Evolutionary conservation across 352 stramenopile genomes (phyloP).

Genomic region (Globisporangium irregulare): DNA sequence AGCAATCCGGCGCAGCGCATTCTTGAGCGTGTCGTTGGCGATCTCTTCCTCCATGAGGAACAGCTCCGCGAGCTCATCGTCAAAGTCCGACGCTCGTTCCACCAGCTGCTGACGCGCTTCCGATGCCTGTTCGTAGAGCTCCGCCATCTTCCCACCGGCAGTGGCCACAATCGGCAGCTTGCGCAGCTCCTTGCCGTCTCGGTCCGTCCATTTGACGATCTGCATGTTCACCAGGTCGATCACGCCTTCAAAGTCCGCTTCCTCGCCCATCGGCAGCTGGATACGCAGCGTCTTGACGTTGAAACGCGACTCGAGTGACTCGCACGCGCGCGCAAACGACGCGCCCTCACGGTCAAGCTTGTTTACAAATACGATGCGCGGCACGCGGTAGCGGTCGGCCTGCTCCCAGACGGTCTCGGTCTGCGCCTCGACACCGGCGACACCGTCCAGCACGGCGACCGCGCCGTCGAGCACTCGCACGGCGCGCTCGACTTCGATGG

Average conservation of each 20-base stretch:
- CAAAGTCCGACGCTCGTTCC: slow-evolving; percentile 60
- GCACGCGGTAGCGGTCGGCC: slow-evolving; percentile 71
- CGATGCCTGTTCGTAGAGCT: slow-evolving; percentile 39
- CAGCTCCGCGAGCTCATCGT: slow-evolving; percentile 70
- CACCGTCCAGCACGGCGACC: slow-evolving; percentile 96
- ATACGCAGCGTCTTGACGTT: slow-evolving; percentile 56
- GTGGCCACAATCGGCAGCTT: slow-evolving; percentile 44
- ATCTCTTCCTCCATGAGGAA: slow-evolving; percentile 74
- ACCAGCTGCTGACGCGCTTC: slow-evolving; percentile 57
- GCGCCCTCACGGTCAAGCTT: slow-evolving; percentile 96
- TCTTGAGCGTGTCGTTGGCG: slow-evolving; percentile 40
- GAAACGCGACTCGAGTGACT: slow-evolving; percentile 60
- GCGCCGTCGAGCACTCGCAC: slow-evolving; percentile 97
- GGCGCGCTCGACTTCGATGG: slow-evolving; percentile 97
- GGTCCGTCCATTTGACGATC: slow-evolving; percentile 61
- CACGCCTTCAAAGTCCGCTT: slow-evolving; percentile 59
- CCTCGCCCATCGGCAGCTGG: slow-evolving; percentile 65
- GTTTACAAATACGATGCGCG: slow-evolving; percentile 96
- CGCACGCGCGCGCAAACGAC: slow-evolving; percentile 90
- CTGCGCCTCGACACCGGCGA: slow-evolving; percentile 94
- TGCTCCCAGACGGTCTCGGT: slow-evolving; percentile 87
- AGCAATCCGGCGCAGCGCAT: slow-evolving; percentile 62
- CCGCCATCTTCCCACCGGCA: slow-evolving; percentile 41
- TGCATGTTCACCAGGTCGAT: slow-evolving; percentile 71
- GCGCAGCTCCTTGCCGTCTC: slow-evolving; percentile 53